Evolutionary conservation across 225 moss, liverwort and hornwort species (phyloP).

Genomic region (Anthoceros angustus): DNA sequence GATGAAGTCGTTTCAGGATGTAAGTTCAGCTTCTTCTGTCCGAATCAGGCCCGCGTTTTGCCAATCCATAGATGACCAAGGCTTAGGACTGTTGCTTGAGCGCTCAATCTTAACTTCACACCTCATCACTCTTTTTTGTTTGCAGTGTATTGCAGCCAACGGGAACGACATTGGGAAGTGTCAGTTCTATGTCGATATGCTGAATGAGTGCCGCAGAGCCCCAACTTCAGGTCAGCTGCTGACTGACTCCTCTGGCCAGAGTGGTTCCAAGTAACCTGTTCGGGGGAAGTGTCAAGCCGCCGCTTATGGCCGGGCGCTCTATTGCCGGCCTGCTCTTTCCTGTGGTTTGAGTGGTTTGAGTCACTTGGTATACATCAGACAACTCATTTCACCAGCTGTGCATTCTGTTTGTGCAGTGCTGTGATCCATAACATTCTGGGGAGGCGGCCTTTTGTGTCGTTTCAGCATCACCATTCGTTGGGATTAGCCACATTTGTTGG

Average conservation of each 20-base stretch:
- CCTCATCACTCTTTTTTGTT: not conserved
- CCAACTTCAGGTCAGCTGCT: conserved; percentile 16
- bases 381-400: too few relatives aligned
- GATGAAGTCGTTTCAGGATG: conserved; percentile 76
- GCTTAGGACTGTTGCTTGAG: not conserved
- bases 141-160: conserved; percentile 56
- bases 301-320: too few relatives aligned
- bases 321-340: too few relatives aligned
- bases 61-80: not conserved
- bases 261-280: not conserved
- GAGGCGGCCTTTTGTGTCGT: too few relatives aligned
- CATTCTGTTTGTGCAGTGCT: too few relatives aligned
- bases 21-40: not conserved
- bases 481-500: too few relatives aligned
- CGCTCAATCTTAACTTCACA: not conserved
- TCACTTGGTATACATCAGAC: too few relatives aligned
- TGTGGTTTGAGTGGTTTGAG: too few relatives aligned
- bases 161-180: conserved; percentile 87
- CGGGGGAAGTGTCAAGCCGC: not conserved
- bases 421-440: too few relatives aligned
- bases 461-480: too few relatives aligned
- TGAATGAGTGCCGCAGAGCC: conserved; percentile 69
- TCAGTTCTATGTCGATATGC: conserved; percentile 96
- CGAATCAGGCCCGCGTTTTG: not conserved
- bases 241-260: not conserved